These are phyloP conservation scores for Penicillium macrosclerotiorum DNA, from an alignment of 495 filamentous ascomycete species.

Conservation along the genomic window DNA sequence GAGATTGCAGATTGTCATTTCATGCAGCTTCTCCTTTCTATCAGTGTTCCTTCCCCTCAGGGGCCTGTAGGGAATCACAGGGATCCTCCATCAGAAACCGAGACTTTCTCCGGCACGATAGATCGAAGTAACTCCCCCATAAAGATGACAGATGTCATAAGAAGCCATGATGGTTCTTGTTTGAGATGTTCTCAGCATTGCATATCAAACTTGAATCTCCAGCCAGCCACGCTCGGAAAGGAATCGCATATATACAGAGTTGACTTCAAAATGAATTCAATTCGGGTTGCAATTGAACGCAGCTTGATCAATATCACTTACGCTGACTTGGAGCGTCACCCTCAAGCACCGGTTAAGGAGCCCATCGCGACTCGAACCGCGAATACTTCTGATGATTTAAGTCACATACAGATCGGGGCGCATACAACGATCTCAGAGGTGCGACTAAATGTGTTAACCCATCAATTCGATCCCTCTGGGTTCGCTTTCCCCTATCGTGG, in stretches of 20 bases:
- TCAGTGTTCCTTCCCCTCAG: neutral
- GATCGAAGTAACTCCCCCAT: no score
- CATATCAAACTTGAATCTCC: no score
- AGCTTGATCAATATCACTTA: conserved; percentile 30
- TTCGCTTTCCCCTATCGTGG: conserved; percentile 25
- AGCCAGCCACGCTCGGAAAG: no score
- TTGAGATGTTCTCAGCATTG: no score
- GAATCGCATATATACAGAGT: no score
- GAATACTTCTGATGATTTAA: conserved; percentile 9
- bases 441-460: conserved; percentile 7
- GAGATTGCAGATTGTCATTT: conserved; percentile 17
- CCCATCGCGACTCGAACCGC: conserved; percentile 17
- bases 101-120: no score
- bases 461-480: conserved; percentile 19
- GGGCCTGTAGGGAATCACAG: no score
- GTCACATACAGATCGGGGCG: conserved; percentile 14
- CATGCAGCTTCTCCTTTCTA: conserved; percentile 16
- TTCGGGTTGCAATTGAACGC: conserved; percentile 27
- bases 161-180: no score
- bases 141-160: no score
- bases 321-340: conserved; percentile 28
- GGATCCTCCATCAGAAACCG: no score
- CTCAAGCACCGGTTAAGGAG: conserved; percentile 12
- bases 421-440: conserved; percentile 15
- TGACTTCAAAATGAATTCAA: neutral